phyloP scores from a whole-genome alignment of 345 rosid genomes.

The Lepidium aucheri region DNA sequence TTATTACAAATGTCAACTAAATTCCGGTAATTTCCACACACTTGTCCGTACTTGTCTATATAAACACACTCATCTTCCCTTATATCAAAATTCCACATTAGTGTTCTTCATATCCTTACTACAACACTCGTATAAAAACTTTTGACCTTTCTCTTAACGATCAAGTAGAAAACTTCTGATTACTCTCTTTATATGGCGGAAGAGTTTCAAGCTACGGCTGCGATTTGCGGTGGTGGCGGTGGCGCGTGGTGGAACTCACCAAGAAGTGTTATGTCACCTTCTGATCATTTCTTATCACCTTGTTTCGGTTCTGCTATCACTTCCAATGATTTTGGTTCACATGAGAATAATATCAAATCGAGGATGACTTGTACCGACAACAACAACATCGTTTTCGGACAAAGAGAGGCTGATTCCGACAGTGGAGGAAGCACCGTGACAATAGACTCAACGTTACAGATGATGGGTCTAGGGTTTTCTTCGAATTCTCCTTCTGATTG shows the following conservation, averaged over 20 bases:
- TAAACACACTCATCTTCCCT: conserved; percentile 12
- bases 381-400: conserved; percentile 22
- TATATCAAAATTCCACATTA: conserved; percentile 8
- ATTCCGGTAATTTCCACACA: conserved; percentile 33
- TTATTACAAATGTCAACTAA: conserved; percentile 24
- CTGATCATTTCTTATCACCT: conserved; percentile 26
- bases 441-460: conserved; percentile 27
- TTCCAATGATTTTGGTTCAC: conserved; percentile 16
- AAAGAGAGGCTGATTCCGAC: conserved; percentile 30
- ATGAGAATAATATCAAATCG: conserved; percentile 22
- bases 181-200: conserved; percentile 23
- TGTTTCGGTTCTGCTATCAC: too few relatives aligned
- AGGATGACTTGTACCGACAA: conserved; percentile 20
- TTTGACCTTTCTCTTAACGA: background rate
- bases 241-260: conserved; percentile 33
- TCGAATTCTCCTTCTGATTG: conserved; percentile 26
- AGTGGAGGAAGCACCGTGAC: conserved; percentile 35
- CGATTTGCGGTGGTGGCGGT: conserved; percentile 19
- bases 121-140: conserved; percentile 3
- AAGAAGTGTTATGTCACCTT: conserved; percentile 25
- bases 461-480: conserved; percentile 32
- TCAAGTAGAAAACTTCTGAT: background rate
- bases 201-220: conserved; percentile 26
- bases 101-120: conserved; percentile 1
- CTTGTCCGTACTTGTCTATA: conserved; percentile 30